These are phyloP conservation scores for Penicillium soppii DNA, from an alignment of 495 filamentous ascomycete species.

Conservation along the genomic window DNA sequence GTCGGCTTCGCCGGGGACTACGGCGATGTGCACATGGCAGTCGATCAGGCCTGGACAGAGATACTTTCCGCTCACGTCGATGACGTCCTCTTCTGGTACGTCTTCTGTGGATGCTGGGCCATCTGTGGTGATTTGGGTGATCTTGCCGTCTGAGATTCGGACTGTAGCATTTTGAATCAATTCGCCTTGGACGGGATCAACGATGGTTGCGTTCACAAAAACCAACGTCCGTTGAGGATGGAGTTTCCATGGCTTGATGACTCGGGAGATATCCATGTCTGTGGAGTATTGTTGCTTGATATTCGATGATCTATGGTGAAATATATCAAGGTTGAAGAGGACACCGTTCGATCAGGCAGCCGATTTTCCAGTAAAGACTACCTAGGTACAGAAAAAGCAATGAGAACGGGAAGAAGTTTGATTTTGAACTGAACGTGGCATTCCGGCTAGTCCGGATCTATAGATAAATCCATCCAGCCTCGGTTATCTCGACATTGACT, in stretches of 20 bases:
- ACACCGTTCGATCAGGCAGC: neutral
- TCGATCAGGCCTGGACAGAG: conserved; percentile 59
- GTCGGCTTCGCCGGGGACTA: conserved; percentile 39
- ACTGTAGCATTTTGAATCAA: conserved; percentile 25
- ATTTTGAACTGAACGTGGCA: neutral
- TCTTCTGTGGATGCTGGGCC: neutral
- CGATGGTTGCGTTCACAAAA: conserved; percentile 31
- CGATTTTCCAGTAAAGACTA: neutral
- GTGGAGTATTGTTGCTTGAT: neutral
- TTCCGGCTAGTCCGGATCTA: neutral
- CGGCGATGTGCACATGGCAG: conserved; percentile 54
- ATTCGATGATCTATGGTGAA: neutral
- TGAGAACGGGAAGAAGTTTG: neutral
- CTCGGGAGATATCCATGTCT: conserved; percentile 16
- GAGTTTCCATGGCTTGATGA: conserved; percentile 36
- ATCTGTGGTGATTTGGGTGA: conserved; percentile 15
- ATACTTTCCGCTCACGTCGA: conserved; percentile 47
- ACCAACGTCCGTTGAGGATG: conserved; percentile 18
- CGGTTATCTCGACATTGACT: neutral
- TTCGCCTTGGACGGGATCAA: conserved; percentile 27
- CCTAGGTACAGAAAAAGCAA: neutral
- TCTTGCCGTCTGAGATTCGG: conserved; percentile 22
- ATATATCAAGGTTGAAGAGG: neutral
- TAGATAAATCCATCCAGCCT: neutral
- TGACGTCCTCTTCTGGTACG: conserved; percentile 1